Percentiles rank a stretch among this genome's conserved stretches.
Evolutionary conservation across 371 early-diverging fungal genomes (phyloP).

Genomic region (Funneliformis caledonium): DNA sequence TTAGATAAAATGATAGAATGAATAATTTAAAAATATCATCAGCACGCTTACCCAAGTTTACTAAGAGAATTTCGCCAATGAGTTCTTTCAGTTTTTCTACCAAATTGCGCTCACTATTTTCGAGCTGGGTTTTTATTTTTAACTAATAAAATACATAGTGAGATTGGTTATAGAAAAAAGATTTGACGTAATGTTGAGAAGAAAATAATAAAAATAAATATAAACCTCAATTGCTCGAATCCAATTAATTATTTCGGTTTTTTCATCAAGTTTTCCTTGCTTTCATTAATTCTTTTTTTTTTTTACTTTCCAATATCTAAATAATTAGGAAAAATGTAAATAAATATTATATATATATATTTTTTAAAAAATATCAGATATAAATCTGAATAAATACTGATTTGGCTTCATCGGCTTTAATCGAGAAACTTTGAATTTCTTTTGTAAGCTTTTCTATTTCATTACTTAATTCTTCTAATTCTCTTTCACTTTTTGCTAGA

Average conservation of each 20-base stretch:
- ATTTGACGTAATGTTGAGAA: background rate
- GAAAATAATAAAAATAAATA: no score
- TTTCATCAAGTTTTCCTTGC: no score
- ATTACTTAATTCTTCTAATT: slow-evolving; percentile 63
- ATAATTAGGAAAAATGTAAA: slow-evolving; percentile 30
- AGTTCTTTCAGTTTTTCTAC: slow-evolving; percentile 55
- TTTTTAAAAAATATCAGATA: no score
- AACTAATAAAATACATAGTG: slow-evolving; percentile 52
- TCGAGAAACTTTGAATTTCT: slow-evolving; percentile 58
- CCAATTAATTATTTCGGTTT: no score
- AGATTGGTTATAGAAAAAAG: no score
- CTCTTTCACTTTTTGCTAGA: slow-evolving; percentile 70
- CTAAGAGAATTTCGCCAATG: slow-evolving; percentile 60
- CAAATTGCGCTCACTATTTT: slow-evolving; percentile 58
- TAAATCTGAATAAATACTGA: slow-evolving; percentile 48
- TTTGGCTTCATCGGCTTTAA: slow-evolving; percentile 52
- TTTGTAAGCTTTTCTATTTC: slow-evolving; percentile 64
- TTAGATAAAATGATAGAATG: no score
- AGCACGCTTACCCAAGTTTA: slow-evolving; percentile 64
- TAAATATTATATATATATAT: no score
- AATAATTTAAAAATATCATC: no score
- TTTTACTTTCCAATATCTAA: slow-evolving; percentile 75
- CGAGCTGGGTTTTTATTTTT: slow-evolving; percentile 65
- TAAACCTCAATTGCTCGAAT: no score
- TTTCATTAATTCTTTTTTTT: slow-evolving; percentile 63